Evolutionary conservation across 805 yeast species (phyloP), one percentile per base, ranked within the genome.

Genomic region (Candida argentea): DNA sequence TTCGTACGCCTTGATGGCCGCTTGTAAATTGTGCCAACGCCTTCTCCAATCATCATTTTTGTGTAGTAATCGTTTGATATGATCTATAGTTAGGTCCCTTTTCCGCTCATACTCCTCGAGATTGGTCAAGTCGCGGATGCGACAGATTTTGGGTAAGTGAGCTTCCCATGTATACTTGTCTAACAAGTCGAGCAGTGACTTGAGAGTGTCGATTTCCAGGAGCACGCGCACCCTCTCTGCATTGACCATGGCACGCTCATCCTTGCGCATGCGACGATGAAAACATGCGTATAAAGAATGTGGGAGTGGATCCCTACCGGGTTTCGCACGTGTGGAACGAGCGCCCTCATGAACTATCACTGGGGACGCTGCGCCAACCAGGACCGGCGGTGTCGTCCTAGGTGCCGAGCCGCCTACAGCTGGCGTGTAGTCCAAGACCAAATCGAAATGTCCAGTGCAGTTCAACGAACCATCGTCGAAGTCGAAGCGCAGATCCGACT

Each of bases 221-320:
- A 66, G 53, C 24, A 74, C 57, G 31, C 67, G 62, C 27, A 62
- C 67, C 15, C 69, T 55, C 38, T 80, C 87, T 2, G 66, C 55
- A 20, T 58, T 59, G 16, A 61, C 53, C 69, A 77, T 73, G 25
- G 70, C 61, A 33, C 65, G 66, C 48, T 82, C 94, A 29, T 75
- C 76, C 31, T 69, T 69, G 36, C 67, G 70, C 73, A 78, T 70
- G 22, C 68, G 61, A 23, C 63, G 62, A 50, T 80, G 87, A 40
- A 64, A 70, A 9, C 55, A 35, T 17, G 48, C 41, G 44, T 57
- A 75, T 9, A 55, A 12, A 1, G 45, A 38, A 44, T 73, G 79
- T 1, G 49, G 40, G 26, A 81, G 51, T 4, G 74, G 71, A 32
- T 60, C 67, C 5, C n/a, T n/a, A n/a, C n/a, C n/a, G n/a, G 22